A percentile compares a stretch with the other conserved stretches of the same genome.
phyloP scores from a whole-genome alignment of 2,329 filamentous ascomycete species.

The Beauveria varroae region DNA sequence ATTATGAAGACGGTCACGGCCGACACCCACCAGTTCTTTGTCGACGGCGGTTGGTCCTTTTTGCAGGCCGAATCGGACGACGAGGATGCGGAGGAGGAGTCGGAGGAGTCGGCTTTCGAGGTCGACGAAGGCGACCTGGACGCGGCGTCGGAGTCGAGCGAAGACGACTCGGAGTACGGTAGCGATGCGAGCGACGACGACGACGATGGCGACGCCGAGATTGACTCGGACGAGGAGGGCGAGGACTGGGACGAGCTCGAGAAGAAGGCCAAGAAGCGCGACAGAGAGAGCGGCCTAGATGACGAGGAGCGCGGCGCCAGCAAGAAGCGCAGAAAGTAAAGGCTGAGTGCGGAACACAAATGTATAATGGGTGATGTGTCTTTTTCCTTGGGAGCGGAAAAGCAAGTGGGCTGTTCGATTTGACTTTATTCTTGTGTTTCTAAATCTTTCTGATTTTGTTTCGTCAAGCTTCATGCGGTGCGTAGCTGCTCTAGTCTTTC shows the following conservation, averaged over 20 bases:
- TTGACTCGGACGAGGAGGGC: constrained; percentile 62
- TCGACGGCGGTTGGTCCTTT: constrained; percentile 93
- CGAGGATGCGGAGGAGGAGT: constrained; percentile 64
- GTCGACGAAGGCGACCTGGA: constrained; percentile 81
- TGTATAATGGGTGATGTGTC: constrained; percentile 3
- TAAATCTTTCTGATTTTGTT: background rate
- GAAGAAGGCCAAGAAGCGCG: constrained; percentile 81
- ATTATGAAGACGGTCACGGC: constrained; percentile 99
- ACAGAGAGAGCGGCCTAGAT: constrained; percentile 57
- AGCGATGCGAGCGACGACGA: constrained; percentile 81
- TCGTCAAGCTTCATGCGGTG: background rate
- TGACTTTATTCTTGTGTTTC: constrained; percentile 5
- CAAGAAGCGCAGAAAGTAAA: constrained; percentile 45
- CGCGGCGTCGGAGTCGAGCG: constrained; percentile 64
- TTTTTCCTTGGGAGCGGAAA: background rate
- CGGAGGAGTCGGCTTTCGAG: constrained; percentile 88
- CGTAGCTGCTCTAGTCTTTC: background rate
- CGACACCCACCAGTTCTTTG: constrained; percentile 92
- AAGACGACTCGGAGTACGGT: constrained; percentile 89
- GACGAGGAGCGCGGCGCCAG: constrained; percentile 58
- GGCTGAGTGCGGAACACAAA: background rate
- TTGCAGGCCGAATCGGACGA: constrained; percentile 80
- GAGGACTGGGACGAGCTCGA: constrained; percentile 95
- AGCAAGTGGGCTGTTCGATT: background rate
- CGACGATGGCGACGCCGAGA: constrained; percentile 58